These are phyloP conservation scores for Penicillium sp. DNA, from an alignment of 2,329 filamentous ascomycete genomes.

Conservation along the genomic window DNA sequence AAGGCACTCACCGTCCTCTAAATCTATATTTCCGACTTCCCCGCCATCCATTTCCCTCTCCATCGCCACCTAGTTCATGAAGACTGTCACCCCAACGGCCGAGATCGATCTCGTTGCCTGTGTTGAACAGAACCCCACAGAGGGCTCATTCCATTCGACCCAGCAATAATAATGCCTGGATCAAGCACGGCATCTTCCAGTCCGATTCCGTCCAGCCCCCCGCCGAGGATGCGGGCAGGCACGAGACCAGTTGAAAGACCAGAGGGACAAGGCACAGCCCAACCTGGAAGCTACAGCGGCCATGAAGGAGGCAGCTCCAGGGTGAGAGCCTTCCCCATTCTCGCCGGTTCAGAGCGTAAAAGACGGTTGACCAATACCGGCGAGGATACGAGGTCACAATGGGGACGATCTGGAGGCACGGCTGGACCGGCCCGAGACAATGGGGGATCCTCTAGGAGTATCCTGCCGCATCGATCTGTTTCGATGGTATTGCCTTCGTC, in stretches of 20 bases:
- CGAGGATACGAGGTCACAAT: constrained; percentile 26
- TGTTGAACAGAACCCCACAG: constrained; percentile 2
- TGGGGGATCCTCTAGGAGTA: constrained; percentile 7
- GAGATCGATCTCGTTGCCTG: constrained; percentile 35
- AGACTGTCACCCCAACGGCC: constrained; percentile 33
- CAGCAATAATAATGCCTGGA: constrained; percentile 9
- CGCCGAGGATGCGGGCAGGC: neutral
- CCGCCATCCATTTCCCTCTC: neutral
- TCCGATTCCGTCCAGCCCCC: neutral
- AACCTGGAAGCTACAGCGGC: neutral
- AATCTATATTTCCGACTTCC: no score
- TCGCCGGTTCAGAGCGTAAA: constrained; percentile 38
- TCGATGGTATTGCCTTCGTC: constrained; percentile 22
- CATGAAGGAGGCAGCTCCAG: neutral
- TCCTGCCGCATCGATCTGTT: constrained; percentile 28
- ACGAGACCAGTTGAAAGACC: neutral
- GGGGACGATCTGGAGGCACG: constrained; percentile 1
- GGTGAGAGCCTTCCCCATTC: neutral
- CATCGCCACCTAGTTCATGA: constrained; percentile 34
- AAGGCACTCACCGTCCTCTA: neutral
- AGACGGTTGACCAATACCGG: constrained; percentile 42
- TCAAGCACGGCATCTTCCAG: constrained; percentile 12
- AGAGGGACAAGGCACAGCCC: constrained; percentile 1
- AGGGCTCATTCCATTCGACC: neutral
- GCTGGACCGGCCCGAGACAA: constrained; percentile 5